Evolutionary conservation across 495 filamentous ascomycete genomes (phyloP), one percentile per base, ranked within the genome.

Genomic region (Neurospora sp.): DNA sequence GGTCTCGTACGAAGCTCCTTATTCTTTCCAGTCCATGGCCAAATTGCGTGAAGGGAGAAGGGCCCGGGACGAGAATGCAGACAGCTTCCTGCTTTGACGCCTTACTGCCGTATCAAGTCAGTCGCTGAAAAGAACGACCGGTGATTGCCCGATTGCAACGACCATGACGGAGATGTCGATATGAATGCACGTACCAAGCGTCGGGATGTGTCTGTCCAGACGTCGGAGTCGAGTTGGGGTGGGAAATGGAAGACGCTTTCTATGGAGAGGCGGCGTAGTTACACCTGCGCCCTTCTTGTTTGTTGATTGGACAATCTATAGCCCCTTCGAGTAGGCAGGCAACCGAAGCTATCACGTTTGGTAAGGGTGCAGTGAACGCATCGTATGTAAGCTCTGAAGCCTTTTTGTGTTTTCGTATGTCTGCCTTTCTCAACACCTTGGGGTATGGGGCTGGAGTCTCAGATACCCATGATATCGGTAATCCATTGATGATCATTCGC

Each of bases 1-100:
- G 81, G 80, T 76, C 77, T 77, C 74, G 27, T 31, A 35, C 54
- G n/a, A 35, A 66, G 27, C 11, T 59, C 69, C 73, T 71, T 76
- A 73, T 40, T 62, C 39, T 71, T 76, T 70, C 70, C 71, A 73
- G 72, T 37, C 23, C 48, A 27, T n/a, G 23, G 48, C 27, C 27
- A 66, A 35, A 8, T 66, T 66, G 54, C 27, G 54, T 14, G 12
- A 66, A 18, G 14, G 27, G 23, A 37, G 27, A 3, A 66, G 54
- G 54, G 12, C 27, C 54, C 27, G 27, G 54, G 14, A 35, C 54
- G 54, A 66, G 5, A 66, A 37, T 66, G 54, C 54, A 66, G 27
- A 66, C 27, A 66, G 54, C 12, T 66, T 27, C 54, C 35, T 31
- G 54, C 27, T 66, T 37, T 7, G 27, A 31, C 23, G 54, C 27